These are phyloP conservation scores for Vitis riparia DNA, from an alignment of 164 flowering plant species.

Conservation along the genomic window DNA sequence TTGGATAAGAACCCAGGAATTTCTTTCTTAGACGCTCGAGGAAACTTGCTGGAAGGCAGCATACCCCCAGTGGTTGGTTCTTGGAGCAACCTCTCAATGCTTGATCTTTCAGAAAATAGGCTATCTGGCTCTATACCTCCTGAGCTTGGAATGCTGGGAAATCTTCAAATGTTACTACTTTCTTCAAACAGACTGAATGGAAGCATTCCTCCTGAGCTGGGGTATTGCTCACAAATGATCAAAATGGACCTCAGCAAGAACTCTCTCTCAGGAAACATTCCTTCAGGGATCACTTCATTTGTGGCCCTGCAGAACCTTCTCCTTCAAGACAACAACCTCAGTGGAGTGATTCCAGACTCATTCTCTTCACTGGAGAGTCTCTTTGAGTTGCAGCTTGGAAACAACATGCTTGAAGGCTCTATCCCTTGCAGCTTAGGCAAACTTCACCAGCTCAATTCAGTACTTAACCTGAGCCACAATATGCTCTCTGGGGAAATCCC, in stretches of 20 bases:
- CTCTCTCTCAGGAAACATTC: conserved; percentile 18
- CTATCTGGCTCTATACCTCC: conserved; percentile 21
- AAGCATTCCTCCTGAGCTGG: conserved; percentile 26
- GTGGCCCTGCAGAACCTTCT: conserved; percentile 18
- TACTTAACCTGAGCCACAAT: conserved; percentile 21
- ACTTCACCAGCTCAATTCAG: conserved; percentile 18
- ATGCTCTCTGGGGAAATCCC: conserved; percentile 31
- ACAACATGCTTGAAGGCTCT: conserved; percentile 29
- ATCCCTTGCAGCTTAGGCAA: conserved; percentile 29
- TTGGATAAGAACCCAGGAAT: conserved; percentile 11
- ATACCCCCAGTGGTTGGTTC: conserved; percentile 24
- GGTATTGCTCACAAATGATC: conserved; percentile 15
- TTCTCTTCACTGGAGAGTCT: conserved; percentile 20
- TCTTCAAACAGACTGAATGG: conserved; percentile 31
- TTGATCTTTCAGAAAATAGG: conserved; percentile 28
- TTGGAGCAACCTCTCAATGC: conserved; percentile 31
- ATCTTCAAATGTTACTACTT: conserved; percentile 21
- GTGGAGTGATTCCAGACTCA: conserved; percentile 25
- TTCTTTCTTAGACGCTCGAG: conserved; percentile 6
- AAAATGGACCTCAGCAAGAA: conserved; percentile 25
- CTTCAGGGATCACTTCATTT: conserved; percentile 13
- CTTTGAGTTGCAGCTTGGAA: conserved; percentile 30
- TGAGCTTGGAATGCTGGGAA: conserved; percentile 27
- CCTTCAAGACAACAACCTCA: conserved; percentile 31
- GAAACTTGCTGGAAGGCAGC: conserved; percentile 27